These are phyloP conservation scores for Colletotrichum sp. DNA, from an alignment of 2,329 filamentous ascomycete species.

Conservation along the genomic window DNA sequence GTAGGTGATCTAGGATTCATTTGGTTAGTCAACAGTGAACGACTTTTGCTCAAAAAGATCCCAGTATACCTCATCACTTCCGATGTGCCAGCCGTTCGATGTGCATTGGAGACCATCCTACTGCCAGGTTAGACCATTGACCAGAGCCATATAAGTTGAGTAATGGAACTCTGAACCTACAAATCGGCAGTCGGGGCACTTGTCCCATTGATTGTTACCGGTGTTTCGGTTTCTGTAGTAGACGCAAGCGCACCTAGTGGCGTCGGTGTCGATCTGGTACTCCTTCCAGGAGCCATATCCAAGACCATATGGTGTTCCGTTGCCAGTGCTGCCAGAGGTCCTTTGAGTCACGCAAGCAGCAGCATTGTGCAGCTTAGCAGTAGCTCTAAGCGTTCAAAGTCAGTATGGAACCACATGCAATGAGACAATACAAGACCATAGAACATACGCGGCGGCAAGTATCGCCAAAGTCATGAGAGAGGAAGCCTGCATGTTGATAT, in stretches of 20 bases:
- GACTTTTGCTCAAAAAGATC: no score
- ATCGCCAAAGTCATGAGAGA: no score
- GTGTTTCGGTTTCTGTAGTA: constrained; percentile 5
- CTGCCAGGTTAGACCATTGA: no score
- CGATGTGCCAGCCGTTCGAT: constrained; percentile 14
- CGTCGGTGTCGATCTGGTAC: neutral
- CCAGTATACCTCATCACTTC: constrained; percentile 7
- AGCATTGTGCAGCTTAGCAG: neutral
- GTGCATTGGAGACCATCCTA: constrained; percentile 8
- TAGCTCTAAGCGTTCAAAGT: neutral
- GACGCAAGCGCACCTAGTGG: constrained; percentile 13
- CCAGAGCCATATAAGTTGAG: neutral
- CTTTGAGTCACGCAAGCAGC: neutral
- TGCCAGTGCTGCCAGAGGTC: neutral
- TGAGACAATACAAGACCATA: no score
- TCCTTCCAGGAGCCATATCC: neutral
- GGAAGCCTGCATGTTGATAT: no score
- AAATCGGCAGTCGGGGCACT: constrained; percentile 14
- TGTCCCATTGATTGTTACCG: constrained; percentile 2
- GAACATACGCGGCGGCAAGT: no score
- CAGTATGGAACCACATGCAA: neutral
- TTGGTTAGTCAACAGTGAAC: no score
- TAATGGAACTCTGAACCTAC: neutral
- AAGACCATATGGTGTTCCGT: neutral
- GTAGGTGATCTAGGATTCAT: no score